Evolutionary conservation across 352 stramenopile species (phyloP), one percentile per base, ranked within the genome.

Genomic region (Phytophthora melonis): DNA sequence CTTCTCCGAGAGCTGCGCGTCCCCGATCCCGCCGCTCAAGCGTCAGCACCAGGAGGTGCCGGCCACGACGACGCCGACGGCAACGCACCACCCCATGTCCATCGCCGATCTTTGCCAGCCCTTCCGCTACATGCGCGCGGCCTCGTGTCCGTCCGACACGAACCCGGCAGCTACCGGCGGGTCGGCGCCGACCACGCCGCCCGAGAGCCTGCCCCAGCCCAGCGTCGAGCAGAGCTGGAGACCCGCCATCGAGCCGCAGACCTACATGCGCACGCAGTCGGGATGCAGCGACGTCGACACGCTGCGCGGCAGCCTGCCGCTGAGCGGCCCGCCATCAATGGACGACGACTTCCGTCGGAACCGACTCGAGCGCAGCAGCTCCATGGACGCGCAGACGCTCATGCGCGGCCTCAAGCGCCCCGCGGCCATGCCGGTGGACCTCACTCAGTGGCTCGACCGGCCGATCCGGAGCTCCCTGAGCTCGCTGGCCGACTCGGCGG

Each of bases 121-220:
- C 1, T 86, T 90, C 57, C 70, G 64, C 39, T 94, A 94, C 78
- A 72, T 91, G 60, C 84, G 87, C 18, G 83, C 87, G 23, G 72
- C 84, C 16, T 94, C 87, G 25, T 94, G 87, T 75, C 87, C 87
- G 27, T 94, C 87, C 23, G 87, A 94, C 64, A 83, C 86, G n/a
- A 88, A 88, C 57, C 62, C 60, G 43, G 56, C 41, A 41, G 52
- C 21, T 3, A 7, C 53, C 19, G 27, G 34, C 34, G 34, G 56
- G n/a, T 74, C 57, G 47, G 47, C 34, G 27, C 34, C 57, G 21
- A 27, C 60, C 21, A 71, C 58, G 47, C 52, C 63, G 0, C 43
- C 58, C 10, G 34, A 41, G 34, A 41, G 34, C 34, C 34, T 41
- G 10, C 19, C 61, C 14, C 47, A 36, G 10, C 64, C 61, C 11